Evolutionary conservation across 345 rosid species (phyloP), one percentile per base, ranked within the genome.

Genomic region (Hibiscus tridactylites): DNA sequence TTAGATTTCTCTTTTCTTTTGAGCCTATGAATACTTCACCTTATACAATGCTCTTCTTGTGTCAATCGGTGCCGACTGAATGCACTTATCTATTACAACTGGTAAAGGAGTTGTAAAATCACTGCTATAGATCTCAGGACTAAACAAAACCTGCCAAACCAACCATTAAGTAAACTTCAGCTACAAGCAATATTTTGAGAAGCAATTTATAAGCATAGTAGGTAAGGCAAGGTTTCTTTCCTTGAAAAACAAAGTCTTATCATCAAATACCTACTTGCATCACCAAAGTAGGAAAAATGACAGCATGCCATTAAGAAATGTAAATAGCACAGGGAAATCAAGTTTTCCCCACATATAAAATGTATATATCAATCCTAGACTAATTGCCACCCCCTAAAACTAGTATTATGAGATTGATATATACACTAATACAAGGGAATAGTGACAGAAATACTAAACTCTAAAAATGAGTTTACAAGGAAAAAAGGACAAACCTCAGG

Each of bases 11-110:
- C 33, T 73, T 11, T 21, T 53, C 66, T 37, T 15, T 39, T 50
- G 3, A 56, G 50, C 50, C 44, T 17, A 64, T 56, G 29, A 15
- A 61, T 63, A 79, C 24, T 47, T 69, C 69, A 92, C 99, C 97
- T 95, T 95, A 77, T 95, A 95, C 79, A 95, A 86, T 57, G 99
- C 97, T 85, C 99, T 83, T 74, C 99, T 89, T 35, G 99, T 95
- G 81, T 95, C 99, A 77, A 95, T 95, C 19, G 99, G 99, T 19
- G 99, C 96, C 75, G 98, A 94, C 78, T 94, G 98, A 52, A 90
- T 94, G 74, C 97, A 94, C 72, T 89, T 91, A 83, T 94, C 98
- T 78, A 94, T 88, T 33, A 91, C 93, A 71, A 73, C 90, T 53
- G 98, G 96, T 76, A 94, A 86, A 72, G 97, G 83, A 78, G 96